A percentile compares a stretch with the other conserved stretches of the same genome.
Evolutionary conservation across 129 eudicot genomes (phyloP).

Genomic region (Logfia minima): DNA sequence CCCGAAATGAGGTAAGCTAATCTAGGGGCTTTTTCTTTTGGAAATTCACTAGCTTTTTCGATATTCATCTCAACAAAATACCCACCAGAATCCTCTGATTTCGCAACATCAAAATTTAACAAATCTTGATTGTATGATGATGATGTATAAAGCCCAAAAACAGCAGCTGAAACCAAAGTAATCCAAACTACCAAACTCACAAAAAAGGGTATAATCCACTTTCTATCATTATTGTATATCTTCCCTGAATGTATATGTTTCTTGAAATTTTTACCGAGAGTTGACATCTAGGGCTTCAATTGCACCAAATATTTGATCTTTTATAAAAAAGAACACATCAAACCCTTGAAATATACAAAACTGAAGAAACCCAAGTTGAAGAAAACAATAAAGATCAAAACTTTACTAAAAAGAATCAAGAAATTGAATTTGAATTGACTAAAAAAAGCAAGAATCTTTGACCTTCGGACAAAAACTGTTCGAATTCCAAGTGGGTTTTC

Average conservation of each 20-base stretch:
- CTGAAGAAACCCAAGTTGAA: constrained; percentile 8
- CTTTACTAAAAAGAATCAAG: not conserved
- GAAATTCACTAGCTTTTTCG: constrained; percentile 40
- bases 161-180: constrained; percentile 36
- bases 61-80: constrained; percentile 71
- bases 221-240: constrained; percentile 35
- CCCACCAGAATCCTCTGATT: constrained; percentile 47
- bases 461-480: constrained; percentile 22
- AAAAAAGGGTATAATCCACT: constrained; percentile 39
- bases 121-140: constrained; percentile 41
- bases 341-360: constrained; percentile 12
- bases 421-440: constrained; percentile 30
- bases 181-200: constrained; percentile 37
- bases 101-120: constrained; percentile 39
- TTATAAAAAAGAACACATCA: constrained; percentile 28
- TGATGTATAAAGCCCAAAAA: constrained; percentile 38
- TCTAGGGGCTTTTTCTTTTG: constrained; percentile 66
- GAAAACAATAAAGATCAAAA: constrained; percentile 15
- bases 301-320: constrained; percentile 11
- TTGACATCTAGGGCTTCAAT: constrained; percentile 41
- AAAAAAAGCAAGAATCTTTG: constrained; percentile 21
- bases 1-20: constrained; percentile 99
- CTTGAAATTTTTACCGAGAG: constrained; percentile 39
- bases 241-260: constrained; percentile 39
- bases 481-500: constrained; percentile 12